Conservation (phyloP, 2,329 filamentous ascomycete genomes). For the Emmonsia crescens region DNA sequence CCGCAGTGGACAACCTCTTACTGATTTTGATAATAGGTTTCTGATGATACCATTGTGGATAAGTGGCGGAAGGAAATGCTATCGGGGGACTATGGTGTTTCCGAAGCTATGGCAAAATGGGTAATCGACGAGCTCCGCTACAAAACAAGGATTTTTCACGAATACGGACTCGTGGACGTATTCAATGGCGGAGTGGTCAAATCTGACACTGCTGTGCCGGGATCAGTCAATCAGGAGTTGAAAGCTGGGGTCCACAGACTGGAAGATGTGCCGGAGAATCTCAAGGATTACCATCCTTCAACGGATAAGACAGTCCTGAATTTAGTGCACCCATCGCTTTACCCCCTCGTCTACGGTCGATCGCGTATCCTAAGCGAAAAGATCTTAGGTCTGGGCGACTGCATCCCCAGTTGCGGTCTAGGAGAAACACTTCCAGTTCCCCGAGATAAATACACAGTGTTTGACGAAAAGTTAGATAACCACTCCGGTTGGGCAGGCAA, state of each 20-base stretch:
- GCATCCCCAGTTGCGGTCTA: conserved; percentile 10
- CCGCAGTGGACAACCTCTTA: neutral
- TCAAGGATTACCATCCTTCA: conserved; percentile 51
- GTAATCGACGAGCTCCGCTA: conserved; percentile 36
- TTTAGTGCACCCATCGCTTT: conserved; percentile 48
- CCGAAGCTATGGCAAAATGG: conserved; percentile 20
- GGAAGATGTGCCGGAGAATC: conserved; percentile 39
- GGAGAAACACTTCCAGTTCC: conserved; percentile 14
- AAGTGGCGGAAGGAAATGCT: conserved; percentile 19
- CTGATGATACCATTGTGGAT: conserved; percentile 19
- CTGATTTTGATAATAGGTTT: conserved; percentile 6
- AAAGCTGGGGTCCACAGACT: conserved; percentile 36
- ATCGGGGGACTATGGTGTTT: conserved; percentile 10
- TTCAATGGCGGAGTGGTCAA: conserved; percentile 40
- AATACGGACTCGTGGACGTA: conserved; percentile 30
- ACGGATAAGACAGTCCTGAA: conserved; percentile 47
- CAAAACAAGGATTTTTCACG: conserved; percentile 34
- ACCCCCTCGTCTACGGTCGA: conserved; percentile 13
- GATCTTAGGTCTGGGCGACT: conserved; percentile 8
- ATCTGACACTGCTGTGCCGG: conserved; percentile 36
- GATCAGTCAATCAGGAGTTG: conserved; percentile 31
- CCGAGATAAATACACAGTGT: neutral
- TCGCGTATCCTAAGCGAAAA: conserved; percentile 8
- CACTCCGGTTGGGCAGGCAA: neutral
- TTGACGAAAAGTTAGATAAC: neutral